Evolutionary conservation across 495 filamentous ascomycete genomes (phyloP), one percentile per base, ranked within the genome.

Genomic region (Xylaria scruposa): DNA sequence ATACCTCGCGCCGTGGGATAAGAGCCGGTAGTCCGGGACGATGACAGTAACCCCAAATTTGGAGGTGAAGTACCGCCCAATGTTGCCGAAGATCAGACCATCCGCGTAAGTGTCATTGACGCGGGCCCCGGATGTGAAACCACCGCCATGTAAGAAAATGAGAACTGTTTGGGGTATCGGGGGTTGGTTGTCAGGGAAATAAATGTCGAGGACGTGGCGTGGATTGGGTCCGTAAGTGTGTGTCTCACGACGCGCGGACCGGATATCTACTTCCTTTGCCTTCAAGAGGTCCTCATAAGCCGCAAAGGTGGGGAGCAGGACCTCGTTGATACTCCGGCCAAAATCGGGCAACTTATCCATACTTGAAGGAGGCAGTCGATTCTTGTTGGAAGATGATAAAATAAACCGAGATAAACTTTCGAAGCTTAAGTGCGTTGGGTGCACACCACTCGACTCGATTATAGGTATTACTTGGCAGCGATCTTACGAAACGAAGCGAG

Each of bases 101-200:
- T 79, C 74, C 0, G 78, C 73, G 24, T 76, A 75, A 7, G 68
- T 54, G 33, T 79, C 75, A 13, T 77, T 73, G 33, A 78, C 78
- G 46, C 77, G 79, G 36, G 74, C 68, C 9, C 83, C 83, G 54
- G 73, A 26, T 15, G 79, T 73, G 44, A 85, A 77, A 40, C 83
- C 83, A 58, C 83, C 83, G 24, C 83, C 83, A 67, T 85, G 81
- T 12, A 83, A 58, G 75, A 83, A 85, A 17, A 84, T 62, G 64
- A 85, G 78, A 10, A 85, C 80, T 38, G 78, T 74, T 38, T 44
- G 60, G 5, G 72, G 38, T 0, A 56, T 47, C 12, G 60, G 33
- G n/a, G 72, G 58, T 21, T 26, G 46, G 59, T 53, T 47, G 33
- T 67, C 68, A 2, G 82, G 76, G 26, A 70, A 76, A 70, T 84